A percentile compares a stretch with the other conserved stretches of the same genome.
phyloP scores from a whole-genome alignment of 1,284 basidiomycete genomes.

The Leccinum angustisporum region DNA sequence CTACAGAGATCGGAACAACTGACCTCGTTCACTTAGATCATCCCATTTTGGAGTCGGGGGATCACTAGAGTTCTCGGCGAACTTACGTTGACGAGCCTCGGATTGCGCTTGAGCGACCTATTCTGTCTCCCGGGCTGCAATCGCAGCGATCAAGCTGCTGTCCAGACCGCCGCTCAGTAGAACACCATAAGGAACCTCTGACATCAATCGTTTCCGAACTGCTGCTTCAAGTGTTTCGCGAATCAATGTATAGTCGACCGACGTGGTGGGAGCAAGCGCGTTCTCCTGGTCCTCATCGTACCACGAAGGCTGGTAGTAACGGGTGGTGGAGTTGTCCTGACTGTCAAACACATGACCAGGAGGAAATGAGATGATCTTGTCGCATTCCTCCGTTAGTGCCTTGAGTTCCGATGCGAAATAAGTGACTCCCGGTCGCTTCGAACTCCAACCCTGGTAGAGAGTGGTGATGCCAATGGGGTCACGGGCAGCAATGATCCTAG shows the following conservation, averaged over 20 bases:
- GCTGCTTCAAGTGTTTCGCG: conserved; percentile 88
- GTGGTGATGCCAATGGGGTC: conserved; percentile 99
- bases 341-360: conserved; percentile 96
- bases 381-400: conserved; percentile 89
- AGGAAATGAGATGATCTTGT: conserved; percentile 94
- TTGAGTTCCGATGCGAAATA: conserved; percentile 98
- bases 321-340: conserved; percentile 67
- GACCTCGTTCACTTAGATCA: conserved; percentile 55
- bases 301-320: conserved; percentile 89
- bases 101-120: conserved; percentile 83
- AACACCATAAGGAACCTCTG: conserved; percentile 77
- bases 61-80: conserved; percentile 54
- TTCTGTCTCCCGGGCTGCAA: conserved; percentile 95
- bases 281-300: conserved; percentile 71
- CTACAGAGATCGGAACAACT: neutral
- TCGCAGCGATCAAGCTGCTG: conserved; percentile 73
- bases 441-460: conserved; percentile 94
- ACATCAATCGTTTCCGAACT: conserved; percentile 96
- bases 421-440: conserved; percentile 78
- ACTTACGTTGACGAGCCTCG: conserved; percentile 61
- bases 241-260: conserved; percentile 72
- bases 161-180: neutral
- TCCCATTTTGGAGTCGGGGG: conserved; percentile 53
- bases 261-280: conserved; percentile 59
- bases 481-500: conserved; percentile 91